Base-by-base conservation (phyloP, 805 yeast genomes). In the Teunomyces kruisii region DNA sequence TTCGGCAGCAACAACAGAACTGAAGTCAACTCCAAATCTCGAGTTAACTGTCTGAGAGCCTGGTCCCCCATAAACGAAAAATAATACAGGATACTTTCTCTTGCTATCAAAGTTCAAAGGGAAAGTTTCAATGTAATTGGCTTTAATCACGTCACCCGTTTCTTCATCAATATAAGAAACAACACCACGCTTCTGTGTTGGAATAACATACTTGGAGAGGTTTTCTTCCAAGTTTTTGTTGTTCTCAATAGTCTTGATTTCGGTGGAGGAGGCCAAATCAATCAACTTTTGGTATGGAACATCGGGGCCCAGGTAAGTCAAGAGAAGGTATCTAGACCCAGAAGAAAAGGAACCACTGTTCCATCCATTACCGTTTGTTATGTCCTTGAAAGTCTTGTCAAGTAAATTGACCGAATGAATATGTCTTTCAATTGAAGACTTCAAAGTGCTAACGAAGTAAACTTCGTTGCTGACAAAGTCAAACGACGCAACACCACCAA, bases 1-100 rank as follows among this genome's bases (percentile, higher is more conserved):
- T 54, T 83, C 84, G 1, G 96, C 79, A 0, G 96, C 84, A 32
- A 86, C 79, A 9, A 87, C 83, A 24, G 86, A 79, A 49, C 91
- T 86, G 65, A 89, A 91, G 5, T 74, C 67, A 27, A 86, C 67
- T 0, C 77, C 59, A 57, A 81, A 89, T 10, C 69, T 59, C 50
- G 86, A 81, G 35, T 75, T 69, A 6, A 92, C 97, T 43, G 79
- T 72, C 64, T 94, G 98, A 5, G 96, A 86, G 29, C 90, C 94
- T 7, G 99, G 99, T 0, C 99, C 99, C 16, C 97, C 97, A 59
- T 94, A 94, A 4, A 90, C 90, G 60, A 77, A 90, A 61, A 94
- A 92, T 47, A 94, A 72, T 0, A 94, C 82, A 0, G 98, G 98
- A 61, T 92, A 90, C 61, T 83, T 74, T 55, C 74, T 70, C 7